Base-by-base conservation (phyloP, 495 filamentous ascomycete genomes). In the Viridothelium virens region DNA sequence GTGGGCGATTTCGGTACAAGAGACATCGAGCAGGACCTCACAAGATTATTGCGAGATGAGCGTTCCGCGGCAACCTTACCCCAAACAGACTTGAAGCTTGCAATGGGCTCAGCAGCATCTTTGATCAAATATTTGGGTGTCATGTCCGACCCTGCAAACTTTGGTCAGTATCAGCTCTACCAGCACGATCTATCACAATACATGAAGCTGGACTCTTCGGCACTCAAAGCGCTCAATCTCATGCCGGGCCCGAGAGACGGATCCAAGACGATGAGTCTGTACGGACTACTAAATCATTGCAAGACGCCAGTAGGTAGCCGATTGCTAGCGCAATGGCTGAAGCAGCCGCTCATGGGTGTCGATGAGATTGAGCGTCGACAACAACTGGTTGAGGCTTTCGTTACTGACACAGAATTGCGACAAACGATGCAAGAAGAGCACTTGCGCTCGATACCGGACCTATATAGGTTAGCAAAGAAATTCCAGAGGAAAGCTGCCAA, bases 391-490 rank as follows among this genome's bases (percentile, higher is more conserved):
- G 94, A 97, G 73, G 92, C 92, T 0, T 97, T 99, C 76, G 89
- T 92, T 18, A 86, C 87, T 65, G 91, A 97, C 70, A 99, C 94
- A 0, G 93, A 96, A 74, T 81, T 99, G 38, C 84, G 95, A 14
- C 94, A 97, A 79, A 96, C 89, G 0, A 95, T 99, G 89, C 94
- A 99, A 78, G 94, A 99, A 75, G 91, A 96, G 71, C 94, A 99
- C 72, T 80, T 99, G 38, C 86, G 91, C 39, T 91, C 91, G 0
- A 93, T 99, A 38, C 95, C 94, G 10, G 94, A 99, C 76, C 80
- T 99, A 0, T 97, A 97, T 76, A 85, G 95, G 16, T 82, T 99
- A 31, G 86, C 93, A 4, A 97, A 97, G 78, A 89, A 91, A 56
- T 97, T 97, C 73, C 93, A 97, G 74, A 85, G 90, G 61, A 91